A percentile compares a stretch with the other conserved stretches of the same genome.
Conservation (phyloP, 129 eudicot genomes). For the Artemisia annua region DNA sequence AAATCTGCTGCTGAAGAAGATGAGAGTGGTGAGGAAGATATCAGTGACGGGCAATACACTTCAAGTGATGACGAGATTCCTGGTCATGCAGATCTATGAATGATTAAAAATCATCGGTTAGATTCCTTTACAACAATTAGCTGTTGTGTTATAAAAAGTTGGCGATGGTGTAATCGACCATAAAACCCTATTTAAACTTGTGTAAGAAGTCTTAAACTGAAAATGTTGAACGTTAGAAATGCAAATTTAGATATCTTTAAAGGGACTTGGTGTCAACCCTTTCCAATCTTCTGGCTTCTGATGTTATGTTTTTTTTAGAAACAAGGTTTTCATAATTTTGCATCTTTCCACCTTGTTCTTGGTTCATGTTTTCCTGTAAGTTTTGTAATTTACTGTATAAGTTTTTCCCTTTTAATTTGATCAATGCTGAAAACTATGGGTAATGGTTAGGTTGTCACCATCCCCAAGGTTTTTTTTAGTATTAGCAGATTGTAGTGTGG, state of each 20-base stretch:
- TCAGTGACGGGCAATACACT: slow-evolving; percentile 50
- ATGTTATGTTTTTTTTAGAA: not conserved
- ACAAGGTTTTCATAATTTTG: not conserved
- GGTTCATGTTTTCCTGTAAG: not conserved
- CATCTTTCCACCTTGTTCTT: not conserved
- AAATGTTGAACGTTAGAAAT: slow-evolving; percentile 26
- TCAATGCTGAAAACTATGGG: not conserved
- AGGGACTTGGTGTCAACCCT: slow-evolving; percentile 20
- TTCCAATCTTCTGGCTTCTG: not conserved
- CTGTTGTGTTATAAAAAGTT: slow-evolving; percentile 6
- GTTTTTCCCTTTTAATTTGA: not conserved
- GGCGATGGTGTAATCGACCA: slow-evolving; percentile 3
- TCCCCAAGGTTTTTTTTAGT: not conserved
- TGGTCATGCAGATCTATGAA: slow-evolving; percentile 50
- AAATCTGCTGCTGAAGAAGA: slow-evolving; percentile 48
- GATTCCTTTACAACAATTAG: slow-evolving; percentile 19
- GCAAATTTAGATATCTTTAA: slow-evolving; percentile 16
- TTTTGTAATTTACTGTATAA: not conserved
- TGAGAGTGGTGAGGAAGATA: slow-evolving; percentile 47
- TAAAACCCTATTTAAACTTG: slow-evolving; percentile 15
- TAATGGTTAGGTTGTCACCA: not conserved
- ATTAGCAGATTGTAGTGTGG: not conserved
- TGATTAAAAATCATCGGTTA: slow-evolving; percentile 18
- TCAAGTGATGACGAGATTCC: slow-evolving; percentile 55
- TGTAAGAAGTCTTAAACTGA: slow-evolving; percentile 9